Conservation (phyloP, 495 filamentous ascomycete genomes). For the Penicillium cosmopolitanum region DNA sequence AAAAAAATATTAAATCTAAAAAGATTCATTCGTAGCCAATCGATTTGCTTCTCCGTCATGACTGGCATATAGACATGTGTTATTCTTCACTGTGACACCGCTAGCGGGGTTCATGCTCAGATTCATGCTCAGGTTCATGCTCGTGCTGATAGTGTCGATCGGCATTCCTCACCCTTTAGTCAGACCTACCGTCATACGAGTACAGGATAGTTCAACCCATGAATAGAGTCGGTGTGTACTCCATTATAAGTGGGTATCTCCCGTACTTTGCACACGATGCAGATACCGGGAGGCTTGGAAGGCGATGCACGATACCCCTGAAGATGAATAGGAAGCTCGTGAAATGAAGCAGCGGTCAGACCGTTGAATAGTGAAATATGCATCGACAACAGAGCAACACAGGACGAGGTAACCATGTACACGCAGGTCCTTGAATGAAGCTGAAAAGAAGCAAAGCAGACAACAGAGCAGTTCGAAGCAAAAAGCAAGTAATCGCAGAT, state of each 20-base stretch:
- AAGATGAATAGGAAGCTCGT: not conserved
- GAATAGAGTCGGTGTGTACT: not conserved
- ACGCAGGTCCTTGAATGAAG: conserved; percentile 1
- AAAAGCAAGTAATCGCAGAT: conserved; percentile 1
- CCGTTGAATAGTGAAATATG: conserved; percentile 14
- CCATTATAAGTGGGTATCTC: too few relatives aligned
- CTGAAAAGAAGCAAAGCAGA: not conserved
- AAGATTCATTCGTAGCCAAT: conserved; percentile 37
- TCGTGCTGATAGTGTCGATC: not conserved
- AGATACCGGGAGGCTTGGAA: not conserved
- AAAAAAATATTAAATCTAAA: too few relatives aligned
- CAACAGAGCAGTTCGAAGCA: conserved; percentile 2
- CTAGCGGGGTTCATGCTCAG: not conserved
- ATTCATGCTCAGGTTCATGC: not conserved
- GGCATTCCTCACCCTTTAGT: not conserved
- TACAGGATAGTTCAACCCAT: not conserved
- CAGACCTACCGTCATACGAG: not conserved
- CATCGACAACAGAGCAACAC: conserved; percentile 26
- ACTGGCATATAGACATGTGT: not conserved
- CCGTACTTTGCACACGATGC: not conserved
- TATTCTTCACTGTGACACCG: not conserved
- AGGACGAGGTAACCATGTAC: conserved; percentile 7
- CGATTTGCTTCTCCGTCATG: conserved; percentile 16
- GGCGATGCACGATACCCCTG: not conserved
- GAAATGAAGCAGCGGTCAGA: conserved; percentile 19